A percentile compares a stretch with the other conserved stretches of the same genome.
Evolutionary conservation across 2,329 filamentous ascomycete genomes (phyloP).

Genomic region (Diaporthe longicolla): DNA sequence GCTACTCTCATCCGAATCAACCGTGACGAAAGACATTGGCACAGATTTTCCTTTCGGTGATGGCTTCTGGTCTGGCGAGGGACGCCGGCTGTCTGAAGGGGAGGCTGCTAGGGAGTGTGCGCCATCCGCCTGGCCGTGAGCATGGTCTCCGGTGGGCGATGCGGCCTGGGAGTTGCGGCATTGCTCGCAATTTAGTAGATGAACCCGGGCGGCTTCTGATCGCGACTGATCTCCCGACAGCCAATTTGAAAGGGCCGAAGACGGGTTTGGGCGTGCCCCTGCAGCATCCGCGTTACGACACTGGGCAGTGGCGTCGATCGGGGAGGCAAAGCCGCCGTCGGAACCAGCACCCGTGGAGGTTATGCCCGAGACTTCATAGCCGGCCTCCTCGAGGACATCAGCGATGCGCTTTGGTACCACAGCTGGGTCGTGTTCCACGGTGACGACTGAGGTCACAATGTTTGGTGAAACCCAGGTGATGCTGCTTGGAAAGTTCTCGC

Average conservation of each 20-base stretch:
- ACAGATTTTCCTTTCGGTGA: slow-evolving; percentile 9
- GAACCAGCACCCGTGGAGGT: slow-evolving; percentile 53
- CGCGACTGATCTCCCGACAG: slow-evolving; percentile 42
- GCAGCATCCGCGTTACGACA: slow-evolving; percentile 30
- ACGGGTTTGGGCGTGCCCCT: slow-evolving; percentile 39
- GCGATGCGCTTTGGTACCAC: slow-evolving; percentile 60
- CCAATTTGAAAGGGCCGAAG: slow-evolving; percentile 48
- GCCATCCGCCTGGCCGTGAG: slow-evolving; percentile 10
- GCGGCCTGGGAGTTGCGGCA: slow-evolving; percentile 50
- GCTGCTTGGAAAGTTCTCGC: slow-evolving; percentile 59
- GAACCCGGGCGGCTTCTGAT: slow-evolving; percentile 48
- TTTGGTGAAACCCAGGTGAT: slow-evolving; percentile 76
- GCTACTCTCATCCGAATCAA: slow-evolving; percentile 51
- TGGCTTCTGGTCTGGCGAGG: neutral
- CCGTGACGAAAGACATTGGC: slow-evolving; percentile 50
- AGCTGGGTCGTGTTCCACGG: slow-evolving; percentile 67
- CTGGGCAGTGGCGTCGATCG: slow-evolving; percentile 43
- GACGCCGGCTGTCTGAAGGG: slow-evolving; percentile 1
- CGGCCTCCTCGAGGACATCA: slow-evolving; percentile 66
- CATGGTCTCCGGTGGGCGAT: slow-evolving; percentile 28
- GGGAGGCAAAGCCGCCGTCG: slow-evolving; percentile 40
- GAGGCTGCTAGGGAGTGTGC: neutral
- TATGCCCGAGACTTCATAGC: slow-evolving; percentile 71
- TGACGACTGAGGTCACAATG: slow-evolving; percentile 79
- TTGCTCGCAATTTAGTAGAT: slow-evolving; percentile 61